These are phyloP conservation scores for Hymenoscyphus linearis DNA, from an alignment of 2,329 filamentous ascomycete genomes.

Conservation along the genomic window DNA sequence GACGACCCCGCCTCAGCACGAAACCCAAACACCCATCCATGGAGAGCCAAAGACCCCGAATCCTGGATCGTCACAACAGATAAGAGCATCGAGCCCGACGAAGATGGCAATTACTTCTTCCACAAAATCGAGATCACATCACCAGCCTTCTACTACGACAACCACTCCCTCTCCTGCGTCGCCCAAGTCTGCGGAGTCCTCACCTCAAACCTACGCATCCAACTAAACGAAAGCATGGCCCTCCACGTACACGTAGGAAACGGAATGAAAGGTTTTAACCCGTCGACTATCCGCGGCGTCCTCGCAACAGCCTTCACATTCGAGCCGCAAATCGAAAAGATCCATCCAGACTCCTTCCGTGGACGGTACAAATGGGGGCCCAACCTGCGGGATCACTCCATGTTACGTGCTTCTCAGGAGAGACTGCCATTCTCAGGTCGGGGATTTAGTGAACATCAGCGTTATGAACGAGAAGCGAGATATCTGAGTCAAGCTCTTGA, in stretches of 20 bases:
- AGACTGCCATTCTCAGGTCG: not conserved
- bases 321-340: slow-evolving; percentile 1
- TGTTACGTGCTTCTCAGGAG: not conserved
- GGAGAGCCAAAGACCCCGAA: not conserved
- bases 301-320: slow-evolving; percentile 1
- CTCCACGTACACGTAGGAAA: slow-evolving; percentile 1
- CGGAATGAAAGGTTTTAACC: not conserved
- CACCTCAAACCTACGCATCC: not conserved
- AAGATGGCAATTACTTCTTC: not conserved
- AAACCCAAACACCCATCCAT: not conserved
- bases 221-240: not conserved
- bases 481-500: not conserved
- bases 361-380: not conserved
- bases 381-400: not conserved
- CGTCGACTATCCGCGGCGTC: not conserved
- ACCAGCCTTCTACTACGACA: not conserved
- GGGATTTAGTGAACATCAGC: not conserved
- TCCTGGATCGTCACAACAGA: not conserved
- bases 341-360: not conserved
- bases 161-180: not conserved
- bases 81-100: not conserved
- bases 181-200: not conserved
- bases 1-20: not conserved
- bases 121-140: not conserved
- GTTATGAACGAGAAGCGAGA: not conserved